A percentile compares a stretch with the other conserved stretches of the same genome.
Evolutionary conservation across 202 grass and related monocot species (phyloP).

Genomic region (Zizania palustris): DNA sequence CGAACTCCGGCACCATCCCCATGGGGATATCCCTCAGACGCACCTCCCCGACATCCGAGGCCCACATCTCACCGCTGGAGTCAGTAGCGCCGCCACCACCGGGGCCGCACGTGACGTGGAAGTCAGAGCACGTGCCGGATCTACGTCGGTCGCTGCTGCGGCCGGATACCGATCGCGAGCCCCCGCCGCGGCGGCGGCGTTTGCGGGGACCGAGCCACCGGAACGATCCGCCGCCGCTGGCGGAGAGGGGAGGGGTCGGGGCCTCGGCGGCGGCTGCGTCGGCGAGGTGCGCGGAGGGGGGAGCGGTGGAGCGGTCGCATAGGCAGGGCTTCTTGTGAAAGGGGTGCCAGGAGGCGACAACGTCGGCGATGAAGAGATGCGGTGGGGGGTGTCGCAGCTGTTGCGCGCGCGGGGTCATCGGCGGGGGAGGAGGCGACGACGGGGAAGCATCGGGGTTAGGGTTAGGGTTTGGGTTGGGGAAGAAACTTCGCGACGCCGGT

Average conservation of each 20-base stretch:
- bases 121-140: conserved; percentile 86
- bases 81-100: conserved; percentile 67
- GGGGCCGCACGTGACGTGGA: conserved; percentile 65
- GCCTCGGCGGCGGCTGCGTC: conserved; percentile 43
- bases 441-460: conserved; percentile 36
- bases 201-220: conserved; percentile 75
- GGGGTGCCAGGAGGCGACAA: conserved; percentile 53
- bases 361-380: conserved; percentile 53
- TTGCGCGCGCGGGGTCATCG: conserved; percentile 61
- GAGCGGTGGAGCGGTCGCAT: conserved; percentile 80
- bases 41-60: conserved; percentile 85
- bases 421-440: conserved; percentile 3
- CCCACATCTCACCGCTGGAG: conserved; percentile 88
- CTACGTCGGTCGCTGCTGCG: conserved; percentile 88
- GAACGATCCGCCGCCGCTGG: conserved; percentile 57
- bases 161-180: conserved; percentile 82
- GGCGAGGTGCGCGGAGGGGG: conserved; percentile 37
- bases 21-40: conserved; percentile 56
- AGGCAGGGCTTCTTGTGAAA: conserved; percentile 85
- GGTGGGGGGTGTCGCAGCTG: conserved; percentile 60
- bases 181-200: conserved; percentile 65
- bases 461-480: conserved; percentile 33
- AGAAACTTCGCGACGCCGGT: background rate
- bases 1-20: conserved; percentile 47
- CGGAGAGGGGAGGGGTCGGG: conserved; percentile 41